Conservation (phyloP, 2,329 filamentous ascomycete species). For the Cadophora malorum region DNA sequence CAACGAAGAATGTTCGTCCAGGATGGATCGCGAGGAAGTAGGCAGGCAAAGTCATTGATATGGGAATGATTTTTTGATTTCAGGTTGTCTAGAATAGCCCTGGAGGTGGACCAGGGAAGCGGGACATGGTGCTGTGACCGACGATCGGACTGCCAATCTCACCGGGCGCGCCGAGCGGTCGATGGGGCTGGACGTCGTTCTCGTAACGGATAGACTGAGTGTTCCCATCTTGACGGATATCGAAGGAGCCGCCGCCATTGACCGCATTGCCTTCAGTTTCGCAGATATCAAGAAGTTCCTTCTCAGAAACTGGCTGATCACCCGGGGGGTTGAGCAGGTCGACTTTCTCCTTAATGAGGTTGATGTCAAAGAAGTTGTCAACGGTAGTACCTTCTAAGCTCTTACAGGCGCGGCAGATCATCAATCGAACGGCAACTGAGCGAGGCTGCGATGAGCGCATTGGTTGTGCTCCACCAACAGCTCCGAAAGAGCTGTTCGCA, state of each 20-base stretch:
- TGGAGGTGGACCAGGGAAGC: constrained; percentile 40
- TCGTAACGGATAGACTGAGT: constrained; percentile 59
- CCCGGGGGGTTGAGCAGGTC: constrained; percentile 62
- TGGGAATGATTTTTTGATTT: background rate
- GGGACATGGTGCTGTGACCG: constrained; percentile 44
- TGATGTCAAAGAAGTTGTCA: constrained; percentile 74
- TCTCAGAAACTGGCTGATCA: constrained; percentile 54
- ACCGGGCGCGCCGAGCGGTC: constrained; percentile 63
- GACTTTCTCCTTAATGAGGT: constrained; percentile 67
- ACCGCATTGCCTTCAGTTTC: constrained; percentile 86
- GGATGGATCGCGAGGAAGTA: constrained; percentile 2
- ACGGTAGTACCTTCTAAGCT: constrained; percentile 56
- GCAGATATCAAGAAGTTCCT: constrained; percentile 79
- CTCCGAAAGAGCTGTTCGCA: constrained; percentile 54
- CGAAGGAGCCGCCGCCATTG: constrained; percentile 92
- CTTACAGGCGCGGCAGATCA: constrained; percentile 82
- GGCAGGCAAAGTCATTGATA: constrained; percentile 15
- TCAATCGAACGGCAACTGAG: constrained; percentile 71
- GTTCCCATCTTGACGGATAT: constrained; percentile 47
- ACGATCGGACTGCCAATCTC: constrained; percentile 73
- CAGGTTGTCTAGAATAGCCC: constrained; percentile 34
- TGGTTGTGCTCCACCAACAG: constrained; percentile 48
- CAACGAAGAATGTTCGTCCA: constrained; percentile 28
- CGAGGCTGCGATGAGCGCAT: constrained; percentile 63
- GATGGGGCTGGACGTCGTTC: constrained; percentile 53